These are phyloP conservation scores for Neurospora tetraspora DNA, from an alignment of 495 filamentous ascomycete species.

Conservation along the genomic window DNA sequence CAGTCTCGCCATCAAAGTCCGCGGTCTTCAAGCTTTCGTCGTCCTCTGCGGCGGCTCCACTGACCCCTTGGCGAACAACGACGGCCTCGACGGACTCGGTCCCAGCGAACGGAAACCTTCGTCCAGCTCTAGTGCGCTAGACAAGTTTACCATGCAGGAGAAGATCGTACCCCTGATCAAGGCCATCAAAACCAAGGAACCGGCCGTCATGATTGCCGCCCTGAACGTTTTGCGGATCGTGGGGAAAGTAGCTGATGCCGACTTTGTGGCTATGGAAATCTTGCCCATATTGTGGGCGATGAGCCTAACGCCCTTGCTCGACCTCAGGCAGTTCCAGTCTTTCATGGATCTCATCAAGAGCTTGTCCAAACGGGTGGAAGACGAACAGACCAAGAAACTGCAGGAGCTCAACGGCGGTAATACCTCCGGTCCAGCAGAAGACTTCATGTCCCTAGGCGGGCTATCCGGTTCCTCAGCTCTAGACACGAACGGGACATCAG, in stretches of 20 bases:
- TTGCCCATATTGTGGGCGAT: conserved; percentile 87
- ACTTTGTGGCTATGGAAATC: conserved; percentile 89
- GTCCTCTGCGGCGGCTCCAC: conserved; percentile 73
- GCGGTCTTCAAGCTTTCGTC: conserved; percentile 79
- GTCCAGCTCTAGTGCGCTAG: conserved; percentile 63
- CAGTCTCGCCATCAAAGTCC: conserved; percentile 86
- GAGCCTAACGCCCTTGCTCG: conserved; percentile 78
- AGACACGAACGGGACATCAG: conserved; percentile 41
- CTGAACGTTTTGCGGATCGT: conserved; percentile 75
- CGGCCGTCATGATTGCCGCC: conserved; percentile 93
- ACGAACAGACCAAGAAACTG: conserved; percentile 78
- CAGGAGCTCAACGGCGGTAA: conserved; percentile 58
- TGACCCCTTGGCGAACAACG: conserved; percentile 37
- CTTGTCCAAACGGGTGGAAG: conserved; percentile 70
- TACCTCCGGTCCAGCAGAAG: conserved; percentile 30
- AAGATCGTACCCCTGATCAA: conserved; percentile 86
- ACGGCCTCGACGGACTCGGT: conserved; percentile 62
- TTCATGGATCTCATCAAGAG: conserved; percentile 83
- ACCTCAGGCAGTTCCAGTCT: conserved; percentile 74
- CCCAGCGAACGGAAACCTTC: conserved; percentile 37
- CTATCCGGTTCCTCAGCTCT: conserved; percentile 35
- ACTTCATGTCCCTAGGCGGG: conserved; percentile 51
- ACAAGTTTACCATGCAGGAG: conserved; percentile 96
- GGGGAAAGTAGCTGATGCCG: conserved; percentile 70
- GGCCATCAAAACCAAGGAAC: conserved; percentile 94